Base-by-base conservation (phyloP, 306 rosid genomes). In the Sesbania bispinosa region DNA sequence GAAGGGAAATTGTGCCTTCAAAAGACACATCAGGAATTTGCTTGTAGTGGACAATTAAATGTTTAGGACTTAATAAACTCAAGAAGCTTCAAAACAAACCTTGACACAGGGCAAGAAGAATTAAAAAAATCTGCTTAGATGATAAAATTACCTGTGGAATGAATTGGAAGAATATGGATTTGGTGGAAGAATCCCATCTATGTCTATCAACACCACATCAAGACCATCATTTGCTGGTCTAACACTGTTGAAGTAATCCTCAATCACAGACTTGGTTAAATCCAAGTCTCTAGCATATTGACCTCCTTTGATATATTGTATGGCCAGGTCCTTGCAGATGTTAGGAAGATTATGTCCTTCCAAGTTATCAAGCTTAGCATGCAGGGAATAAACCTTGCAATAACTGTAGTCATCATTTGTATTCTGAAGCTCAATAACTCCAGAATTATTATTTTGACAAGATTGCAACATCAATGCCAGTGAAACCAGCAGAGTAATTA, bases 391-490 rank as follows among this genome's bases (percentile, higher is more conserved):
- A 54, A 81, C 61, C 71, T 84, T 86, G 85, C 97, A 93, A 75
- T 51, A 72, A 74, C 80, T 74, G 76, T 82, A 84, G 52, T 73
- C 84, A 42, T 69, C 53, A 32, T 66, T 62, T 27, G 18, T 48
- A 39, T 73, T 78, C 61, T 3, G 83, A 75, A 65, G 71, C 84
- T 90, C 96, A 50, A 84, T 0, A 60, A 83, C 43, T 71, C 98
- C 98, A 18, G 36, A 80, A 47, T 75, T 86, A 67, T 50, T 80
- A 74, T 35, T 86, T 80, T 90, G 81, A 83, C 98, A 93, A 66
- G 94, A 85, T 72, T 90, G 96, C 85, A 93, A 85, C 97, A 90
- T 88, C 78, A 88, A 76, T 10, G 86, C 59, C 62, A 90, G 72
- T 26, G 96, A 82, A 77, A 90, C 59, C 73, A 93, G 39, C 72